phyloP scores from a whole-genome alignment of 164 flowering plant genomes.

The Sedum album region DNA sequence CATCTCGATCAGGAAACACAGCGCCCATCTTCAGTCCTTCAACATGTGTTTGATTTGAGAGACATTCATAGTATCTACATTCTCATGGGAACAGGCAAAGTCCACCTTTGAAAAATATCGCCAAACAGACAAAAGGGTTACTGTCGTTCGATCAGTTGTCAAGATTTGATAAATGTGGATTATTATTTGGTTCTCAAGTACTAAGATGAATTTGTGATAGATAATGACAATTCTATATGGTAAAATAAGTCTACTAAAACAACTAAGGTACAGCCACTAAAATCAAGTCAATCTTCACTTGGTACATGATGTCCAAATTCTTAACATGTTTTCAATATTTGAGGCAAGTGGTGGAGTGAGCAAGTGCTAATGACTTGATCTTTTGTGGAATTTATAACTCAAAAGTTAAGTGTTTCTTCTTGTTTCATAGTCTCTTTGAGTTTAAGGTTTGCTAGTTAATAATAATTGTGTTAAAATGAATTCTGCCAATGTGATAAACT shows the following conservation, averaged over 20 bases:
- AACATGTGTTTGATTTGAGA: neutral
- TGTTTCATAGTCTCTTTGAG: no score
- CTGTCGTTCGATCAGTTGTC: neutral
- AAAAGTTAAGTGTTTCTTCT: no score
- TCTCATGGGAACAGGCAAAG: neutral
- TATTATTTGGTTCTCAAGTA: neutral
- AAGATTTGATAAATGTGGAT: neutral
- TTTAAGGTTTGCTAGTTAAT: no score
- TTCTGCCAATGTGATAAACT: no score
- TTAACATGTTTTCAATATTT: neutral
- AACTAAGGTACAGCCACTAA: neutral
- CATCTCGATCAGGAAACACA: neutral
- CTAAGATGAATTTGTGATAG: neutral
- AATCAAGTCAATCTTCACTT: neutral
- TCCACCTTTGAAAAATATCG: neutral
- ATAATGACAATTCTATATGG: neutral
- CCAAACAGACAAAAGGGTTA: neutral
- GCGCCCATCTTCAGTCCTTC: neutral
- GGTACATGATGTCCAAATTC: neutral
- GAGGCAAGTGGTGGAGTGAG: neutral
- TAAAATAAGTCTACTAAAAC: neutral
- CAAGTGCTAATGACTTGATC: neutral
- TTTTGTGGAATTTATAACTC: neutral
- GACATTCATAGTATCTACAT: neutral
- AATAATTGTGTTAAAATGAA: no score